phyloP scores from a whole-genome alignment of 2,329 filamentous ascomycete species.

The Alternaria viburni region DNA sequence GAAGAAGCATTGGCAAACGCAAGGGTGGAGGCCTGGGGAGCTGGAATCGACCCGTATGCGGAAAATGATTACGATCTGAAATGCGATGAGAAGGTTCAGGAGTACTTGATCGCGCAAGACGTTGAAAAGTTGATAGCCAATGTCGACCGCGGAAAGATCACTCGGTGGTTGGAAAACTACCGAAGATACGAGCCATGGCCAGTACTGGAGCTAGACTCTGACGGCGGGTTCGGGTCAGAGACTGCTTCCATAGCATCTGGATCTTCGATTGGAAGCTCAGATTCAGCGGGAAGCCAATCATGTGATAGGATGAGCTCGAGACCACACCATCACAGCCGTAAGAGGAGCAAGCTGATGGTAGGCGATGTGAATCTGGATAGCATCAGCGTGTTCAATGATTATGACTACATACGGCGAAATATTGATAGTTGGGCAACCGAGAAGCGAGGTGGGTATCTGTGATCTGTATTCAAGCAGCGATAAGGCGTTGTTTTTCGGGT shows the following conservation, averaged over 20 bases:
- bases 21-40: neutral
- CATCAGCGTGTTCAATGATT: neutral
- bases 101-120: neutral
- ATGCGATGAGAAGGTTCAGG: neutral
- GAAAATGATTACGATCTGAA: neutral
- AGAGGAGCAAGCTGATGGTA: neutral
- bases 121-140: neutral
- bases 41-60: neutral
- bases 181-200: neutral
- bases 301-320: neutral
- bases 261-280: neutral
- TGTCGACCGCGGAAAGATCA: neutral
- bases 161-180: neutral
- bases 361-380: neutral
- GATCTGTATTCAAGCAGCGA: neutral
- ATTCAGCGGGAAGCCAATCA: neutral
- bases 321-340: neutral
- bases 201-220: neutral
- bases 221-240: neutral
- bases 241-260: neutral
- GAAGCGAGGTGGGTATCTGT: neutral
- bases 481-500: neutral
- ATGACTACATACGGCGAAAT: neutral
- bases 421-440: neutral
- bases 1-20: rapidly evolving